Base-by-base conservation (phyloP, 768 basidiomycete genomes). In the Chlorophyllum brunneum region DNA sequence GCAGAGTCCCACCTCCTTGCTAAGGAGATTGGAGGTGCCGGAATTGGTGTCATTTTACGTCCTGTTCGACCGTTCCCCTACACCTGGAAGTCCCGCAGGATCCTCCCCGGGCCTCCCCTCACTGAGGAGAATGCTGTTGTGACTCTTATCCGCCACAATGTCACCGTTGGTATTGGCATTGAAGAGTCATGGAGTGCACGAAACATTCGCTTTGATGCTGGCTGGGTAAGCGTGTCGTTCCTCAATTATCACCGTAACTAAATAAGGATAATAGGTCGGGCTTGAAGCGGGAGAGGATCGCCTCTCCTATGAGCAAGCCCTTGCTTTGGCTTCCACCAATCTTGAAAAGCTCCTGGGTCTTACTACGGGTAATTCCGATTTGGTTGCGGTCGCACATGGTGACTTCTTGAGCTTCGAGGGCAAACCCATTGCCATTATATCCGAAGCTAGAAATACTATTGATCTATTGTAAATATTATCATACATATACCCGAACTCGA, bases 1-100 rank as follows among this genome's bases (percentile, higher is more conserved):
- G 68, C 75, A 2, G 88, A 92, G 60, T 85, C 84, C 0, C 84
- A 86, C 63, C 63, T 90, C 8, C 67, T 95, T 20, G 92, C 90
- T 1, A 72, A 80, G 48, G 78, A 91, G 56, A 76, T 95, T 23
- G 86, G 81, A 0, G 70, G 72, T 22, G 83, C 87, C 1, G 70
- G 75, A 11, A 71, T 92, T 37, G 88, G 89, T 20, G 80, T 94
- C 27, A 80, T 95, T 57, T 59, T 91, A 20, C 66, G 73, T 4
- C 85, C 86, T 1, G 71, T 82, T 2, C 70, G 87, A 31, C 78
- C 87, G 5, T 92, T 83, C 76, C 91, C 91, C 0, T 58, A 59
- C 7, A 57, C 64, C 5, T 94, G 91, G 91, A 83, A 87, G 58
- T 68, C 73, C 49, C 72, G 71, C 40, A 69, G 86, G 45, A 79